Base-by-base conservation (phyloP, 352 stramenopile species). In the Globisporangium uncinulatum region DNA sequence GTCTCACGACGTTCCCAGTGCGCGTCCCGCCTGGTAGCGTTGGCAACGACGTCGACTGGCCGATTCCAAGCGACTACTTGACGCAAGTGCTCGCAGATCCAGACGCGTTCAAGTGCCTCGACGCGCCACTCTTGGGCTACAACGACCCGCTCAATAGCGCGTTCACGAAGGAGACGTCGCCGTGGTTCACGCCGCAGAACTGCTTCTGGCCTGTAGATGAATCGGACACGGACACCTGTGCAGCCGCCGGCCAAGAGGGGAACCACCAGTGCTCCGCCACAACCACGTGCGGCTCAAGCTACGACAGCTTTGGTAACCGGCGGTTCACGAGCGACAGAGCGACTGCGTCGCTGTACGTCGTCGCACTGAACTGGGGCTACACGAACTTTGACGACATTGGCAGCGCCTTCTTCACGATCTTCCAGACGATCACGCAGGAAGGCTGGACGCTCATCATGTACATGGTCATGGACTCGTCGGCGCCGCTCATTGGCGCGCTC, bases 381-480 rank as follows among this genome's bases (percentile, higher is more conserved):
- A 97, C 91, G 1, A 92, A 70, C n/a, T 98, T 98, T 66, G 94
- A 98, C 71, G 87, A 96, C 57, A 92, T 98, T 39, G 69, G 70
- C 1, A 76, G 55, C 13, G 83, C 92, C 2, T 97, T 97, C 42
- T 74, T 98, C 34, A 96, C 89, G 6, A 96, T 97, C 42, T 97
- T 98, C 61, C 92, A 98, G 65, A 73, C 84, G 0, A 88, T 98
- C 48, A 98, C 94, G 4, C 68, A 96, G 46, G 94, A 98, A 74
- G 95, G 95, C 0, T 98, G 95, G 95, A 95, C 80, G 0, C 46
- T 66, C 37, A 89, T 98, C 54, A 97, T 98, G 85, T 95, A 97
- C 66, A 91, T 92, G 71, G 74, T 92, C 19, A 75, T 86, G 72
- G 64, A 85, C 52, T 71, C 75, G 14, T 77, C 75, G 8, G 62